Conservation (phyloP, 495 filamentous ascomycete species). For the Xylaria nigripes region DNA sequence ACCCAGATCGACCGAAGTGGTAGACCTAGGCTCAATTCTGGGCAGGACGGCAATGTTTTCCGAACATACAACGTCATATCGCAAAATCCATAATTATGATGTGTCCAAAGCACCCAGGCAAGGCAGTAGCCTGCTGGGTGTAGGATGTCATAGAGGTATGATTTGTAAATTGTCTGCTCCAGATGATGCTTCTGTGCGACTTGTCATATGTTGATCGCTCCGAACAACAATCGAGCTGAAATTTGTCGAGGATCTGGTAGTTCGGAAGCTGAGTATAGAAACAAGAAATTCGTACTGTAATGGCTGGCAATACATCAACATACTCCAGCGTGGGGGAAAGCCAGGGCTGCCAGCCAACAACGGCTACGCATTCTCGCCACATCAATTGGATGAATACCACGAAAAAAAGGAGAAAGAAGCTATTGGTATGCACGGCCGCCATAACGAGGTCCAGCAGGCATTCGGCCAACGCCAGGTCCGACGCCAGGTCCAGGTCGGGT, state of each 20-base stretch:
- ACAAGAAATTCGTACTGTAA: constrained; percentile 23
- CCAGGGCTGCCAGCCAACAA: constrained; percentile 7
- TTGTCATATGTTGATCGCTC: constrained; percentile 26
- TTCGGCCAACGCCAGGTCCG: constrained; percentile 51
- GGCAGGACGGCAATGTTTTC: constrained; percentile 13
- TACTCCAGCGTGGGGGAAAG: constrained; percentile 2
- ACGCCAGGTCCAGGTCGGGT: constrained; percentile 79
- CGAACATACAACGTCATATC: constrained; percentile 32
- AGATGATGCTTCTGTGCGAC: constrained; percentile 43
- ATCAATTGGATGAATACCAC: constrained; percentile 18
- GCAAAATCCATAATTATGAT: constrained; percentile 53
- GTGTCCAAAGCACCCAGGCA: constrained; percentile 49
- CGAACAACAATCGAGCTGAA: constrained; percentile 24
- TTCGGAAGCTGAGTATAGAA: constrained; percentile 28
- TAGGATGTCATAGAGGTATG: constrained; percentile 48
- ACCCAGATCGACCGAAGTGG: constrained; percentile 15
- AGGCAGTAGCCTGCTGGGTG: constrained; percentile 45
- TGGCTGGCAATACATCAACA: constrained; percentile 21
- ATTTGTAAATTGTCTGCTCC: constrained; percentile 46
- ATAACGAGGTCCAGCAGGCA: constrained; percentile 44
- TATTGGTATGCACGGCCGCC: constrained; percentile 46
- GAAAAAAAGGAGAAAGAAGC: constrained; percentile 9
- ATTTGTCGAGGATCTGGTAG: constrained; percentile 20
- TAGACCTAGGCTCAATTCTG: constrained; percentile 13
- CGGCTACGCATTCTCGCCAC: constrained; percentile 10